Evolutionary conservation across 257 asterid genomes (phyloP).

Genomic region (Plectranthus barbatus): DNA sequence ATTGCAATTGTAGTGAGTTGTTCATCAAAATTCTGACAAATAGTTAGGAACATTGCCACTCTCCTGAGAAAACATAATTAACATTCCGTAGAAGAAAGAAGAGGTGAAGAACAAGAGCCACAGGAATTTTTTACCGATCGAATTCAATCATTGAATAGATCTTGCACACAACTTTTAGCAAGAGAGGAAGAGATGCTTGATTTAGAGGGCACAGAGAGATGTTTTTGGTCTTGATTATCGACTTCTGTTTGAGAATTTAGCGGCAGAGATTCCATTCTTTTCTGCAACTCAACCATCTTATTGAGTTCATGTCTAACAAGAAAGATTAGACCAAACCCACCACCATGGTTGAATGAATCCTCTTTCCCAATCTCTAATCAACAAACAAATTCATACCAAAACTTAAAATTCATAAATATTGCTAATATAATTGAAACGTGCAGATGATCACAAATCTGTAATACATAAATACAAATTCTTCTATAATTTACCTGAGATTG

Average conservation of each 20-base stretch:
- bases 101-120: too few relatives aligned
- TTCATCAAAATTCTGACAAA: too few relatives aligned
- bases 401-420: too few relatives aligned
- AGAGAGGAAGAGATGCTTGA: slow-evolving; percentile 19
- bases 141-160: too few relatives aligned
- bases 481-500: slow-evolving; percentile 28
- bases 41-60: too few relatives aligned
- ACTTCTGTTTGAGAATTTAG: slow-evolving; percentile 28
- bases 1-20: too few relatives aligned
- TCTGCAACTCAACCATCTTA: slow-evolving; percentile 40
- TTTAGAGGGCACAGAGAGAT: slow-evolving; percentile 4
- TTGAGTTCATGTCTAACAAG: slow-evolving; percentile 43
- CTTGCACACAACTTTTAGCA: slow-evolving; percentile 12
- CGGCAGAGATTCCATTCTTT: slow-evolving; percentile 35
- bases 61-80: too few relatives aligned
- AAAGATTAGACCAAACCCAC: slow-evolving; percentile 58
- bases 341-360: slow-evolving; percentile 38
- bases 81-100: too few relatives aligned
- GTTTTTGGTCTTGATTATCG: slow-evolving; percentile 13
- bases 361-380: slow-evolving; percentile 30
- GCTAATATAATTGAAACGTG: not conserved
- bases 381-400: not conserved
- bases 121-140: too few relatives aligned
- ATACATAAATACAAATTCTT: too few relatives aligned
- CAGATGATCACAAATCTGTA: not conserved